Percentiles rank a stretch among this genome's conserved stretches.
phyloP scores from a whole-genome alignment of 768 basidiomycete genomes.

The Lentinula boryana region DNA sequence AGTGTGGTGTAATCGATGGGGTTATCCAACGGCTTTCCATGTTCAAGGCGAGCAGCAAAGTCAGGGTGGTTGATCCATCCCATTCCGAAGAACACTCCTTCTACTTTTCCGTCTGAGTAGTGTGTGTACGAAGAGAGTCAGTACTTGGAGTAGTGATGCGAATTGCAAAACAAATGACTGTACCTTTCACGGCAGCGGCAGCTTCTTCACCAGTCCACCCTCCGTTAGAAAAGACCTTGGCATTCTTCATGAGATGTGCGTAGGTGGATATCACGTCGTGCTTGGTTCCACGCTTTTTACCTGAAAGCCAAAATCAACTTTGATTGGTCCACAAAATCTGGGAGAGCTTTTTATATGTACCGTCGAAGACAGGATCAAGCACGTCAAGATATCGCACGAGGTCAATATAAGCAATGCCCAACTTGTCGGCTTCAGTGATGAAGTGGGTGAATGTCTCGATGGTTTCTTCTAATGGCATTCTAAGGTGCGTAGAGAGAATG shows the following conservation, averaged over 20 bases:
- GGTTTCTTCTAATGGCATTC: slow-evolving; percentile 22
- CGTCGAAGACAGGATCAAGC: slow-evolving; percentile 17
- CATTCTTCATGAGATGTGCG: slow-evolving; percentile 15
- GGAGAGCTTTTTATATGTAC: slow-evolving; percentile 1
- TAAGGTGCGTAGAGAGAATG: background rate
- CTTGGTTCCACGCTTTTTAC: slow-evolving; percentile 15
- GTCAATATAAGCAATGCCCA: slow-evolving; percentile 19
- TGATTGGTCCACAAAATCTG: too few relatives aligned
- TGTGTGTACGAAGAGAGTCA: background rate
- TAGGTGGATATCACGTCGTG: slow-evolving; percentile 24
- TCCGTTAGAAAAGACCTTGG: slow-evolving; percentile 20
- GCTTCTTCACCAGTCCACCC: slow-evolving; percentile 22
- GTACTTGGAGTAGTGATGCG: background rate
- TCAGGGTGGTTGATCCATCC: slow-evolving; percentile 24
- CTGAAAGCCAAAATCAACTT: background rate
- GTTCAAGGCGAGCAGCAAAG: slow-evolving; percentile 20
- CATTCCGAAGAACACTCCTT: slow-evolving; percentile 22
- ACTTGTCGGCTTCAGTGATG: slow-evolving; percentile 17
- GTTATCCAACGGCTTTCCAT: slow-evolving; percentile 18
- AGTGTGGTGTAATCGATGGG: slow-evolving; percentile 13
- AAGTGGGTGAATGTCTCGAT: slow-evolving; percentile 20
- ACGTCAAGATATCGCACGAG: slow-evolving; percentile 15
- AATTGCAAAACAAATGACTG: too few relatives aligned
- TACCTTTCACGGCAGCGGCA: slow-evolving; percentile 13
- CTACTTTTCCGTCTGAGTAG: slow-evolving; percentile 15